Base-by-base conservation (phyloP, 768 basidiomycete genomes). In the Pulveroboletus frians region DNA sequence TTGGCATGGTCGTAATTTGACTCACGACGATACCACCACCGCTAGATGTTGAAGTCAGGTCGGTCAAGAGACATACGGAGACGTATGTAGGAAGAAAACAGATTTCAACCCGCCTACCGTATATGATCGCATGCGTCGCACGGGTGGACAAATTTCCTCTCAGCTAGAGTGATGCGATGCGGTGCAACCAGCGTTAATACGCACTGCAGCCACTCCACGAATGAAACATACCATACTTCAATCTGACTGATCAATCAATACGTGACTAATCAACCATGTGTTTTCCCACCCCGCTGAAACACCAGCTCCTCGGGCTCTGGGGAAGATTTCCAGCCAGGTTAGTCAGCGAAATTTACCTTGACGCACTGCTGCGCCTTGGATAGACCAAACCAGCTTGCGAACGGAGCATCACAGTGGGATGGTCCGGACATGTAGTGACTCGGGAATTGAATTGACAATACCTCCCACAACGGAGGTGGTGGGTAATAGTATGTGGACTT, bases 241-340 rank as follows among this genome's bases (percentile, higher is more conserved):
- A 66, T 88, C 89, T 49, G 88, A 81, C 60, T 35, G 36, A 31
- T 88, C 14, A 31, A 20, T 31, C 20, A 20, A 23, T 37, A 90
- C 85, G 64, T 85, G 84, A 59, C 83, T 85, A 20, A 84, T 72
- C 29, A 92, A 70, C 31, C 86, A 92, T 23, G 76, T 82, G 60
- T 87, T 31, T 11, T 31, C 30, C 30, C 30, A 31, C 31, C 31
- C 11, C 31, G 31, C 31, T 31, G 11, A 31, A 31, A 60, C 8
- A 43, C 18, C 29, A 89, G 68, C 46, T 83, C 74, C 48, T 75
- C 68, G n/a, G 39, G 27, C 42, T 42, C n/a, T 15, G 23, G 31
- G 31, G 35, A 31, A 52, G 1, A 1, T 18, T 21, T 44, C 45
- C 35, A 20, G 30, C 4, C 14, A 27, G 1, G 18, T 49, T 45